These are phyloP conservation scores for Rhodofomes roseus DNA, from an alignment of 1,284 basidiomycete genomes.

Conservation along the genomic window DNA sequence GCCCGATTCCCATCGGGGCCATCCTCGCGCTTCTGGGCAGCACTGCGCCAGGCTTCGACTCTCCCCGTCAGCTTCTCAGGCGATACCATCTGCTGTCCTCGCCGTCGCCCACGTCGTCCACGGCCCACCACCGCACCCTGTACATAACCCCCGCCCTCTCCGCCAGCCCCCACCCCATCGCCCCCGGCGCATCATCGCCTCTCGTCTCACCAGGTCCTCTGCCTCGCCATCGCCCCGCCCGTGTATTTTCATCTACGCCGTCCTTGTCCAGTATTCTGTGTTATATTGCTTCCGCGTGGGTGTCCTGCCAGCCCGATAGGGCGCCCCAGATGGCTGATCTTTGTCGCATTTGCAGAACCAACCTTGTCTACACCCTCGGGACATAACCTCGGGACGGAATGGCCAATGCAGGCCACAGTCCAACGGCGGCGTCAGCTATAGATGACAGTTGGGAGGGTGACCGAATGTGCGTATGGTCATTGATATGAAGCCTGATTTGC, in stretches of 20 bases:
- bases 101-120: constrained; percentile 8
- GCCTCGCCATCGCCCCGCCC: neutral
- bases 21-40: constrained; percentile 28
- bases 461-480: constrained; percentile 39
- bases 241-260: neutral
- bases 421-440: constrained; percentile 7
- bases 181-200: constrained; percentile 4
- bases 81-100: constrained; percentile 18
- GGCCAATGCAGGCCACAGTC: constrained; percentile 17
- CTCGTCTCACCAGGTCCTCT: neutral
- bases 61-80: constrained; percentile 10
- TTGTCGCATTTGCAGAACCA: constrained; percentile 1
- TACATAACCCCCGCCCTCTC: constrained; percentile 4
- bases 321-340: neutral
- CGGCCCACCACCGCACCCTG: neutral
- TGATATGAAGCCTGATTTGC: neutral
- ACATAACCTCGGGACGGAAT: constrained; percentile 15
- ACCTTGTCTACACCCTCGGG: constrained; percentile 15
- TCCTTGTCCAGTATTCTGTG: neutral
- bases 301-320: neutral
- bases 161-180: constrained; percentile 4
- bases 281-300: neutral
- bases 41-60: constrained; percentile 10
- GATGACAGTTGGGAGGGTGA: constrained; percentile 48
- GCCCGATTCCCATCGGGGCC: constrained; percentile 34